Evolutionary conservation across 805 yeast genomes (phyloP).

Genomic region (Saccharomycopsis sp.): DNA sequence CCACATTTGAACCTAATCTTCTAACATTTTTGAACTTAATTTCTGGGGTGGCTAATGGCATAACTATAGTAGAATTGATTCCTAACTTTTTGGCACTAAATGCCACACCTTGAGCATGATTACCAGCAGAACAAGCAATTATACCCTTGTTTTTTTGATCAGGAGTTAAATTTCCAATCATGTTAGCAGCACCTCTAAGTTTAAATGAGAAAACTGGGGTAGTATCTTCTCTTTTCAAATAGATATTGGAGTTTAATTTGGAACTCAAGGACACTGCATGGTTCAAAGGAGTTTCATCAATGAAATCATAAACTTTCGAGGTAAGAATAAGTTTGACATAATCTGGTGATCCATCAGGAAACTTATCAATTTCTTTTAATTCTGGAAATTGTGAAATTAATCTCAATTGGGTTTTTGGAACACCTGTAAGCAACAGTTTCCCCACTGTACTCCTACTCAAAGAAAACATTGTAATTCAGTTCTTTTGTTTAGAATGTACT

Average conservation of each 20-base stretch:
- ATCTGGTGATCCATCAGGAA: slow-evolving; percentile 68
- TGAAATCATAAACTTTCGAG: slow-evolving; percentile 89
- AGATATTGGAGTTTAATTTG: slow-evolving; percentile 63
- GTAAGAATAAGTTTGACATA: slow-evolving; percentile 84
- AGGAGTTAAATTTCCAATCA: slow-evolving; percentile 71
- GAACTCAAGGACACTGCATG: slow-evolving; percentile 66
- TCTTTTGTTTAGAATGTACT: no score
- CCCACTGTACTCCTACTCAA: no score
- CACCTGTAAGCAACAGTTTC: no score
- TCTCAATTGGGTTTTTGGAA: no score
- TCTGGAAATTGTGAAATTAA: slow-evolving; percentile 1
- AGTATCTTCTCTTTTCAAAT: slow-evolving; percentile 83
- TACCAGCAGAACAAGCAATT: slow-evolving; percentile 97
- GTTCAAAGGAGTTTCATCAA: slow-evolving; percentile 80
- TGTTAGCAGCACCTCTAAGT: slow-evolving; percentile 94
- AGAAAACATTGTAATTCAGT: no score
- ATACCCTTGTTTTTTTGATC: slow-evolving; percentile 71
- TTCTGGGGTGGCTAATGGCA: slow-evolving; percentile 96
- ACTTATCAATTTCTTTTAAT: slow-evolving; percentile 8
- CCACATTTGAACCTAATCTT: slow-evolving; percentile 89
- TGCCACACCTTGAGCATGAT: slow-evolving; percentile 99
- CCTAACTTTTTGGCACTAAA: slow-evolving; percentile 75
- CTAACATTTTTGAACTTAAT: slow-evolving; percentile 89
- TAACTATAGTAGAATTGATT: slow-evolving; percentile 92
- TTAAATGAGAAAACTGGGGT: slow-evolving; percentile 94